A percentile compares a stretch with the other conserved stretches of the same genome.
These are phyloP conservation scores for Aspergillus affinis DNA, from an alignment of 495 filamentous ascomycete species.

Conservation along the genomic window DNA sequence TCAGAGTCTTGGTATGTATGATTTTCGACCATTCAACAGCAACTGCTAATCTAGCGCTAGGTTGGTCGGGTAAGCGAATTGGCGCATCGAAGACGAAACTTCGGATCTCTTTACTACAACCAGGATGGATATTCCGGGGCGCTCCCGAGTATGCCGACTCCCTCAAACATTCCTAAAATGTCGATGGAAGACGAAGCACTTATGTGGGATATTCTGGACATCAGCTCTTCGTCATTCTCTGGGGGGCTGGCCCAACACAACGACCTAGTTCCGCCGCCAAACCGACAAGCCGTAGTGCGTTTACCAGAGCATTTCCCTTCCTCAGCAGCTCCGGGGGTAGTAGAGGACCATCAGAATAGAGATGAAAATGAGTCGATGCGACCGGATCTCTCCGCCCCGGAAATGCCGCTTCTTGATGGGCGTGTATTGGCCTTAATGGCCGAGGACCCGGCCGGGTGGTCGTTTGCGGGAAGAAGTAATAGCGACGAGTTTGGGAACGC, in stretches of 20 bases:
- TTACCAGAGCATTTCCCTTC: background rate
- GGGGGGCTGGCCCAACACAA: background rate
- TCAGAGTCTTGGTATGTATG: conserved; percentile 24
- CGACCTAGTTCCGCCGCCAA: conserved; percentile 1
- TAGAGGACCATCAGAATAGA: background rate
- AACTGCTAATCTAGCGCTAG: conserved; percentile 11
- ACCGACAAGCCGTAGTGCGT: background rate
- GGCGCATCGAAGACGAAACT: conserved; percentile 25
- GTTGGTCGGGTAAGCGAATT: conserved; percentile 24
- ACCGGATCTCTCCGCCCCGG: conserved; percentile 1
- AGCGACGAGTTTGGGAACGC: conserved; percentile 13
- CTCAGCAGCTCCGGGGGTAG: background rate
- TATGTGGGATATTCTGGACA: conserved; percentile 34
- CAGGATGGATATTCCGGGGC: conserved; percentile 29
- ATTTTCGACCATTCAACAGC: fast-evolving
- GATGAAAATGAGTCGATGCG: background rate
- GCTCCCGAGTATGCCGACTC: conserved; percentile 28
- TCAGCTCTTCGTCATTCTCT: conserved; percentile 18
- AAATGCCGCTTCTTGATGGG: background rate
- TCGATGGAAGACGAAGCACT: conserved; percentile 26
- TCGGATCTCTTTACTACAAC: conserved; percentile 32
- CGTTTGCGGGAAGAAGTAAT: conserved; percentile 14
- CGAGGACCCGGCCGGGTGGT: conserved; percentile 16
- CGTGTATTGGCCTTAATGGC: background rate
- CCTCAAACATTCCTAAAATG: conserved; percentile 30